phyloP scores from a whole-genome alignment of 495 filamentous ascomycete species.

The Talaromyces thailandensis region DNA sequence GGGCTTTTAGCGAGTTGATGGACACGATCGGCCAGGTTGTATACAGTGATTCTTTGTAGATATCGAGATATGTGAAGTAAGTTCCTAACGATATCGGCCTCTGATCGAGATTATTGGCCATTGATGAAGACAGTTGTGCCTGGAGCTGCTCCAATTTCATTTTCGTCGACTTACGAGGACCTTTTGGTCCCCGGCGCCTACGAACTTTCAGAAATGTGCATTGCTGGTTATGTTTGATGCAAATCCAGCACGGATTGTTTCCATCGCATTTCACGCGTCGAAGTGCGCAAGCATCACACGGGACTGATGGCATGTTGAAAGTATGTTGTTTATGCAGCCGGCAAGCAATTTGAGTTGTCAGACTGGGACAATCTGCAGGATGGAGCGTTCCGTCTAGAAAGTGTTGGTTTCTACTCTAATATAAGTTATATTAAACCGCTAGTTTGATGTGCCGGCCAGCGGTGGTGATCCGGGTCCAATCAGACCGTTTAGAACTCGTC shows the following conservation, averaged over 20 bases:
- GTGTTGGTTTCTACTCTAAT: not conserved
- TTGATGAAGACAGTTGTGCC: not conserved
- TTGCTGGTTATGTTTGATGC: conserved; percentile 6
- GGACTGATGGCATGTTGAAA: conserved; percentile 1
- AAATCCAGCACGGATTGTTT: conserved; percentile 10
- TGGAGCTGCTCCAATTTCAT: conserved; percentile 10
- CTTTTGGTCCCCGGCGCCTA: conserved; percentile 12
- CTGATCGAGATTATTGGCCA: not conserved
- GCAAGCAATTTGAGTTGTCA: not conserved
- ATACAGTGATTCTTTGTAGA: conserved; percentile 9
- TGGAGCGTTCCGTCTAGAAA: not conserved
- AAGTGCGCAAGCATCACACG: conserved; percentile 13
- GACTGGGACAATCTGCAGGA: not conserved
- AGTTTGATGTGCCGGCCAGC: not conserved
- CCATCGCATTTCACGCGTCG: conserved; percentile 14
- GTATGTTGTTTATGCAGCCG: not conserved
- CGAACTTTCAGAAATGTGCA: conserved; percentile 14
- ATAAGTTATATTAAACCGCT: not conserved
- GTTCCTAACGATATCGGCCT: conserved; percentile 5
- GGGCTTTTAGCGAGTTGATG: conserved; percentile 8
- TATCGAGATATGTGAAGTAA: conserved; percentile 9
- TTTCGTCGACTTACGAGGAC: conserved; percentile 9
- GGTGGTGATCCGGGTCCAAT: not conserved
- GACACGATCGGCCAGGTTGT: conserved; percentile 13
- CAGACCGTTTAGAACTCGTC: not conserved